A percentile compares a stretch with the other conserved stretches of the same genome.
Evolutionary conservation across 208 protist genomes (phyloP).

Genomic region (Wallacemonas rigidus): DNA sequence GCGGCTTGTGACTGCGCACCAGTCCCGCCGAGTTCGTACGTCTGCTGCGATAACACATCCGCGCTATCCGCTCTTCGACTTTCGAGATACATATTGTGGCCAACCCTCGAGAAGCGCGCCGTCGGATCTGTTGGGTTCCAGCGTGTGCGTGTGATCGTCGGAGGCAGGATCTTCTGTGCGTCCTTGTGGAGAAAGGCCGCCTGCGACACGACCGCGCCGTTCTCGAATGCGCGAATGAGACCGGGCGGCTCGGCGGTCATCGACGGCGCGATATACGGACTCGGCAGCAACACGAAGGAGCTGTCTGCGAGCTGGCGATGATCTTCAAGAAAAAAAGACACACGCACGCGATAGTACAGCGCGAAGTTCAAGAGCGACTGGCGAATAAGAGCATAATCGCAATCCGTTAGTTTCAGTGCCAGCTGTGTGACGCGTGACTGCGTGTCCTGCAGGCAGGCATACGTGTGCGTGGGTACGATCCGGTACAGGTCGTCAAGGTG

Average conservation of each 20-base stretch:
- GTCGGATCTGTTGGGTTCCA: constrained; percentile 44
- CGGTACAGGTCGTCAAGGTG: constrained; percentile 72
- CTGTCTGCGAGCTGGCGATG: constrained; percentile 70
- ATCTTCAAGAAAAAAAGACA: constrained; percentile 86
- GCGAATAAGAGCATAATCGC: constrained; percentile 61
- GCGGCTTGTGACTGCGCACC: background rate
- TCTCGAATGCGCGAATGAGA: constrained; percentile 37
- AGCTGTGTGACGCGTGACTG: constrained; percentile 34
- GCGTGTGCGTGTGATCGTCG: constrained; percentile 26
- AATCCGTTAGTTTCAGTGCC: constrained; percentile 25
- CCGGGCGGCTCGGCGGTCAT: constrained; percentile 55
- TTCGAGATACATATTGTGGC: constrained; percentile 59
- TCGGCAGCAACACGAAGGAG: constrained; percentile 53
- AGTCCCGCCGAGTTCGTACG: constrained; percentile 23
- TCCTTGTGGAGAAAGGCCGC: constrained; percentile 55
- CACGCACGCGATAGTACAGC: constrained; percentile 63
- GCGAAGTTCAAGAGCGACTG: constrained; percentile 79
- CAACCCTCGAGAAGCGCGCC: constrained; percentile 50
- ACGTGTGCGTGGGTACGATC: constrained; percentile 30
- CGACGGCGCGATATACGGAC: constrained; percentile 46
- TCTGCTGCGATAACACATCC: constrained; percentile 36
- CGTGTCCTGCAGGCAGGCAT: constrained; percentile 24
- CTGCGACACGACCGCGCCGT: constrained; percentile 4
- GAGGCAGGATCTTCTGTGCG: constrained; percentile 36
- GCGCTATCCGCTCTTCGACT: background rate